Conservation (phyloP, 1,284 basidiomycete genomes). For the Papiliotrema flavescens region DNA sequence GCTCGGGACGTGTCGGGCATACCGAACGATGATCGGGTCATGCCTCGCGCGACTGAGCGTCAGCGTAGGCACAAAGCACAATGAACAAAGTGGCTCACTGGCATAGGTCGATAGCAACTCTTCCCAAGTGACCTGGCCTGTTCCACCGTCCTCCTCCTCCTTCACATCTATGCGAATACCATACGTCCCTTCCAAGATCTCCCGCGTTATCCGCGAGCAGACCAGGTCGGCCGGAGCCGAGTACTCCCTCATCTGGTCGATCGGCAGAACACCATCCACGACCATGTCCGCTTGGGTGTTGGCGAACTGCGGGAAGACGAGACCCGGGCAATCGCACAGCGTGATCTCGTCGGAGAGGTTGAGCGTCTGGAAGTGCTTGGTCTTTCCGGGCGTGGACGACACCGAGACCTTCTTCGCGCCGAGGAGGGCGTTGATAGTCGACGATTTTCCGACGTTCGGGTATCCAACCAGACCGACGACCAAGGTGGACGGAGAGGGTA, state of each 20-base stretch:
- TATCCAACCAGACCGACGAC: slow-evolving; percentile 64
- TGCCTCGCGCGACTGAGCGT: slow-evolving; percentile 90
- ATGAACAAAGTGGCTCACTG: slow-evolving; percentile 57
- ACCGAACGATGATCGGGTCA: slow-evolving; percentile 88
- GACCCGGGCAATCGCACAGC: slow-evolving; percentile 97
- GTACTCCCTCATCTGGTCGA: slow-evolving; percentile 95
- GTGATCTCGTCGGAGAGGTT: slow-evolving; percentile 80
- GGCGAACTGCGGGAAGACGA: slow-evolving; percentile 98
- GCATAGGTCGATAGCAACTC: slow-evolving; percentile 86
- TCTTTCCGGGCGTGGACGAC: slow-evolving; percentile 95
- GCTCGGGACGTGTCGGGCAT: slow-evolving; percentile 96
- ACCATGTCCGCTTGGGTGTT: slow-evolving; percentile 93
- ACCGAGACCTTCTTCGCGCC: slow-evolving; percentile 90
- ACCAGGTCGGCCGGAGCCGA: slow-evolving; percentile 82
- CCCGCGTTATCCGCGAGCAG: slow-evolving; percentile 73
- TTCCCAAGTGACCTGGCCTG: slow-evolving; percentile 70
- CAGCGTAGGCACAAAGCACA: not conserved
- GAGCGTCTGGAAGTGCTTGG: slow-evolving; percentile 99
- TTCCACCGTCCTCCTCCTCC: slow-evolving; percentile 77
- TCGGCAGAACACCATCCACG: slow-evolving; percentile 94
- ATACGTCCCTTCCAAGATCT: slow-evolving; percentile 85
- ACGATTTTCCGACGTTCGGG: slow-evolving; percentile 61
- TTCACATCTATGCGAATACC: slow-evolving; percentile 72
- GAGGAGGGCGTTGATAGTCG: slow-evolving; percentile 58
- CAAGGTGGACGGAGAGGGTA: slow-evolving; percentile 65